Evolutionary conservation across 169 alveolate species (phyloP).

Genomic region (Cryptosporidium sp.): DNA sequence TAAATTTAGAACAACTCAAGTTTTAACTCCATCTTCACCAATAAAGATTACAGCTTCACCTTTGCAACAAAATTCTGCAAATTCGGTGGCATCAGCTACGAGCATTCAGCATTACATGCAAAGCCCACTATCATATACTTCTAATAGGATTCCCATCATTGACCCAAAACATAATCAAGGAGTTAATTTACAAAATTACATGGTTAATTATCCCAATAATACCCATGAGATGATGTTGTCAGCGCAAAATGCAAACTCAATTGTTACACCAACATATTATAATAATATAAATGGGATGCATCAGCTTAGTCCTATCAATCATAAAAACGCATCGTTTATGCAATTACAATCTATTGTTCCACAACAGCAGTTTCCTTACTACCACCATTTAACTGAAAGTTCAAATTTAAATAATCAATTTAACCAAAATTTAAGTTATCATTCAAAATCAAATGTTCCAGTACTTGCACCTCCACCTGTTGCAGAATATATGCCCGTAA

Average conservation of each 20-base stretch:
- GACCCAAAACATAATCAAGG: conserved; percentile 45
- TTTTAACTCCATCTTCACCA: conserved; percentile 23
- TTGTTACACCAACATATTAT: conserved; percentile 20
- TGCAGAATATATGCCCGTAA: conserved; percentile 68
- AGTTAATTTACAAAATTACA: conserved; percentile 21
- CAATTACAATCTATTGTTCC: conserved; percentile 24
- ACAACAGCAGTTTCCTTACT: conserved; percentile 49
- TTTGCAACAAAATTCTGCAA: conserved; percentile 4
- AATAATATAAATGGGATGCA: conserved; percentile 12
- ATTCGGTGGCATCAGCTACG: conserved; percentile 11
- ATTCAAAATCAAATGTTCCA: conserved; percentile 3
- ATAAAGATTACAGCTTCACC: conserved; percentile 28
- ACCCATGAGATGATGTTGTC: conserved; percentile 8
- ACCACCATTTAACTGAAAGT: conserved; percentile 17
- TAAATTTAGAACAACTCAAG: conserved; percentile 43
- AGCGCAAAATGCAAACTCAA: conserved; percentile 1
- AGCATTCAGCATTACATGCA: conserved; percentile 39
- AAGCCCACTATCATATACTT: conserved; percentile 47
- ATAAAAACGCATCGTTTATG: neutral
- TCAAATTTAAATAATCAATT: conserved; percentile 15
- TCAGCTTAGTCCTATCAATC: conserved; percentile 10
- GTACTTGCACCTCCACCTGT: conserved; percentile 47
- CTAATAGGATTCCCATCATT: conserved; percentile 43
- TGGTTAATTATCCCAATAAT: conserved; percentile 24
- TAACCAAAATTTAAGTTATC: conserved; percentile 43